These are phyloP conservation scores for Pleurotus ostreatus DNA, from an alignment of 768 basidiomycete species.

Conservation along the genomic window DNA sequence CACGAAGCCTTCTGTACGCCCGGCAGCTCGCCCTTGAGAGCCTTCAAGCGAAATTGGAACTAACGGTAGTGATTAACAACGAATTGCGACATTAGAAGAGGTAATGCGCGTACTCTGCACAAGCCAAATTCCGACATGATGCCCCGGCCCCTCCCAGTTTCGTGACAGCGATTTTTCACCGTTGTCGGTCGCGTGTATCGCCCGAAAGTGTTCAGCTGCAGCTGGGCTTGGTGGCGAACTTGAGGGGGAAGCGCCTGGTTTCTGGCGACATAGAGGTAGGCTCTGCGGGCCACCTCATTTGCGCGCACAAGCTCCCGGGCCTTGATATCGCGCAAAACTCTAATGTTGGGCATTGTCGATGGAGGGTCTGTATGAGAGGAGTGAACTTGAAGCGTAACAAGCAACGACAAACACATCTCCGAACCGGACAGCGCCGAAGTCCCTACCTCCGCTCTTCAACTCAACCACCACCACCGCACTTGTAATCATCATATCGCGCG, in stretches of 20 bases:
- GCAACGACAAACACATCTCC: conserved; percentile 2
- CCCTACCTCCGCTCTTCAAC: background rate
- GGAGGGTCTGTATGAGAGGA: background rate
- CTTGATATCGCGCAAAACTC: conserved; percentile 74
- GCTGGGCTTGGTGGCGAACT: conserved; percentile 89
- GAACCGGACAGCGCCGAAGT: background rate
- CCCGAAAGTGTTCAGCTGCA: conserved; percentile 87
- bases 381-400: background rate
- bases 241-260: conserved; percentile 86
- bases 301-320: conserved; percentile 66
- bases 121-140: conserved; percentile 87
- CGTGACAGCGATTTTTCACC: conserved; percentile 86
- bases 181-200: conserved; percentile 80
- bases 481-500: background rate
- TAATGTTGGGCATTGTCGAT: conserved; percentile 34
- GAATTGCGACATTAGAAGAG: conserved; percentile 5
- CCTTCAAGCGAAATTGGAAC: conserved; percentile 91
- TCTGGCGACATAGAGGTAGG: conserved; percentile 90
- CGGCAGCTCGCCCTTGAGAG: conserved; percentile 74
- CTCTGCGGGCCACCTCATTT: conserved; percentile 80
- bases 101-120: conserved; percentile 56
- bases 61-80: conserved; percentile 24
- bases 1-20: conserved; percentile 93
- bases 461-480: background rate
- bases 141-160: conserved; percentile 83